A percentile compares a stretch with the other conserved stretches of the same genome.
Conservation (phyloP, 2,329 filamentous ascomycete species). For the Paradendryphiella salina region DNA sequence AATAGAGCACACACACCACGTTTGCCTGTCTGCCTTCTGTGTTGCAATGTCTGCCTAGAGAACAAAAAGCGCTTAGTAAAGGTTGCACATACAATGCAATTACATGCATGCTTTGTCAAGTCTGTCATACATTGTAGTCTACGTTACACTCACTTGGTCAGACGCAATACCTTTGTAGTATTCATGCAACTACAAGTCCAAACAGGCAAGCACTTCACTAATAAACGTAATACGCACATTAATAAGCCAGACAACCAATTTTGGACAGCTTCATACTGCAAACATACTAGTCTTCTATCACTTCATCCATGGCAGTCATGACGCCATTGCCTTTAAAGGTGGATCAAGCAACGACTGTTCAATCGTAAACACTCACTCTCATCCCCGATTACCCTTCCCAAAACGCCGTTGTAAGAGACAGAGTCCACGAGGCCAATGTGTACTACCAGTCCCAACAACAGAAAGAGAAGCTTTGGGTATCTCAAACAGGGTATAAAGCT, state of each 20-base stretch:
- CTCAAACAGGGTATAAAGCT: conserved; percentile 32
- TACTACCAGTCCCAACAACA: conserved; percentile 18
- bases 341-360: conserved; percentile 4
- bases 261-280: conserved; percentile 7
- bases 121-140: too few species aligned
- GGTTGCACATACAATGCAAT: too few species aligned
- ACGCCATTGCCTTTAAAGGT: conserved; percentile 7
- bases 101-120: too few species aligned
- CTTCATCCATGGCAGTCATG: conserved; percentile 1
- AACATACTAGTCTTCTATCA: conserved; percentile 5
- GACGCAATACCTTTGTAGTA: too few species aligned
- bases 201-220: conserved; percentile 1
- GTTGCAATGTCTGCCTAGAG: background rate
- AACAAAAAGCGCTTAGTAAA: background rate
- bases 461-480: conserved; percentile 30
- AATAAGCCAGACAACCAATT: background rate
- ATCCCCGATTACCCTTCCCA: conserved; percentile 9
- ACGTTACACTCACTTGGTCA: too few species aligned
- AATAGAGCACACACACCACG: background rate
- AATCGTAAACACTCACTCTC: conserved; percentile 5
- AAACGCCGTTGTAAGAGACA: conserved; percentile 15
- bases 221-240: background rate
- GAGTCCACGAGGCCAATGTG: conserved; percentile 18
- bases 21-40: background rate
- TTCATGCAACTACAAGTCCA: background rate